phyloP scores from a whole-genome alignment of 2,329 filamentous ascomycete species.

The Cordyceps farinosa region DNA sequence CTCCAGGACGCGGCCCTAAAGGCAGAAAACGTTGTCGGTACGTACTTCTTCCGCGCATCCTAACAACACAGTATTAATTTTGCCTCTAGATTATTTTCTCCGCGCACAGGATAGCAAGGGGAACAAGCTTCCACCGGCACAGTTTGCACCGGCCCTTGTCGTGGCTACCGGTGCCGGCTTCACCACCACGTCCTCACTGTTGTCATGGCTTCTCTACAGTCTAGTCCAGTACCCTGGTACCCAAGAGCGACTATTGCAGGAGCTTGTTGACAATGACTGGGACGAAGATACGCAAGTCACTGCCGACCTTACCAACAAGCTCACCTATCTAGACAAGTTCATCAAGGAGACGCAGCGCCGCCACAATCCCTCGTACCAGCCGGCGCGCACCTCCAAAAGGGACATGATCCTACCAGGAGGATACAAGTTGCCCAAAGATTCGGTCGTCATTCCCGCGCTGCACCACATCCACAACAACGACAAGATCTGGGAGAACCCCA shows the following conservation, averaged over 20 bases:
- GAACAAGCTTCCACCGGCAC: conserved; percentile 45
- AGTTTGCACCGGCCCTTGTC: conserved; percentile 36
- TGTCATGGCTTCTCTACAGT: conserved; percentile 56
- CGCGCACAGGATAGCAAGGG: conserved; percentile 53
- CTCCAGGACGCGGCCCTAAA: conserved; percentile 48
- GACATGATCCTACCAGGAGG: conserved; percentile 58
- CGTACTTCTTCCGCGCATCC: background rate
- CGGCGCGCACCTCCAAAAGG: conserved; percentile 52
- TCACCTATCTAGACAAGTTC: conserved; percentile 53
- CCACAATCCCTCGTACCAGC: conserved; percentile 60
- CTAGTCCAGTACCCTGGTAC: conserved; percentile 51
- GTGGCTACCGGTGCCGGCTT: conserved; percentile 57
- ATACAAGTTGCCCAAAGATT: conserved; percentile 50
- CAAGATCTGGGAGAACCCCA: conserved; percentile 54
- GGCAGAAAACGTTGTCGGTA: conserved; percentile 36
- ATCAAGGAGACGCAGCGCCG: conserved; percentile 59
- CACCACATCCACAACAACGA: conserved; percentile 53
- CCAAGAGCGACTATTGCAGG: conserved; percentile 56
- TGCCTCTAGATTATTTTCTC: conserved; percentile 44
- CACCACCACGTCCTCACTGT: conserved; percentile 55
- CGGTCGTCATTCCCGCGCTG: conserved; percentile 51
- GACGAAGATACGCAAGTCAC: conserved; percentile 42
- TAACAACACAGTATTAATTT: background rate
- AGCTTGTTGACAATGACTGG: conserved; percentile 49
- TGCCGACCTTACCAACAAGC: conserved; percentile 43